These are phyloP conservation scores for Artemisia annua DNA, from an alignment of 129 eudicot species.

Conservation along the genomic window DNA sequence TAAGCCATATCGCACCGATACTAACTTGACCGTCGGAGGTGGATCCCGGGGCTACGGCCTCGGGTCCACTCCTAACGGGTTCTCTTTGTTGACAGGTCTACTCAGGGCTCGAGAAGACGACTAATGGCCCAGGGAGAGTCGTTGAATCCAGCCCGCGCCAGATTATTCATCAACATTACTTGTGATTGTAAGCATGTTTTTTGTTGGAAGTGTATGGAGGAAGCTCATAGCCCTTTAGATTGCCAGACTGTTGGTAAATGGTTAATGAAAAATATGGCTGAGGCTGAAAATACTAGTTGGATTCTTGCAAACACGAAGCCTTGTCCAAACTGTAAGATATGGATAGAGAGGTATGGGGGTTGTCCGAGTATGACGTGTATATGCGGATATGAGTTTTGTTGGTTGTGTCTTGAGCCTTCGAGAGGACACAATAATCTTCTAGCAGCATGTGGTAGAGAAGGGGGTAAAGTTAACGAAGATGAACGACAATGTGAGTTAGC, in stretches of 20 bases:
- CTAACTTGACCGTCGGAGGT: too few relatives aligned
- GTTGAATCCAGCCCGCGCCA: too few relatives aligned
- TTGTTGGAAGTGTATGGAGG: too few relatives aligned
- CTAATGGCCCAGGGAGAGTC: too few relatives aligned
- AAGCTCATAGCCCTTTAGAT: too few relatives aligned
- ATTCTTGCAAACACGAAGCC: conserved; percentile 52
- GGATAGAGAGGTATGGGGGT: conserved; percentile 55
- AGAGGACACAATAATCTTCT: background rate
- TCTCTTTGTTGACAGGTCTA: too few relatives aligned
- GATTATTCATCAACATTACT: too few relatives aligned
- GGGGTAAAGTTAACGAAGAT: conserved; percentile 9
- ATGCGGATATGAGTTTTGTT: conserved; percentile 49
- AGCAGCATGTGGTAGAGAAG: conserved; percentile 23
- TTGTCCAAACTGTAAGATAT: conserved; percentile 56
- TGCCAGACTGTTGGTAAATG: conserved; percentile 42
- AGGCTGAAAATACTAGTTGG: conserved; percentile 53
- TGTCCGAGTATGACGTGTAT: conserved; percentile 59
- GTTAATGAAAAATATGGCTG: conserved; percentile 29
- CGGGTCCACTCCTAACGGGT: too few relatives aligned
- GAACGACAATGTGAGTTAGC: conserved; percentile 42
- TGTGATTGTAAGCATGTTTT: too few relatives aligned
- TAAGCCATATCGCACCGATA: too few relatives aligned
- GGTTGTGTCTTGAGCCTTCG: conserved; percentile 45
- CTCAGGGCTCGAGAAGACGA: too few relatives aligned
- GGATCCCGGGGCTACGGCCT: too few relatives aligned